These are phyloP conservation scores for Aspergillus japonicus DNA, from an alignment of 2,329 filamentous ascomycete species.

Conservation along the genomic window DNA sequence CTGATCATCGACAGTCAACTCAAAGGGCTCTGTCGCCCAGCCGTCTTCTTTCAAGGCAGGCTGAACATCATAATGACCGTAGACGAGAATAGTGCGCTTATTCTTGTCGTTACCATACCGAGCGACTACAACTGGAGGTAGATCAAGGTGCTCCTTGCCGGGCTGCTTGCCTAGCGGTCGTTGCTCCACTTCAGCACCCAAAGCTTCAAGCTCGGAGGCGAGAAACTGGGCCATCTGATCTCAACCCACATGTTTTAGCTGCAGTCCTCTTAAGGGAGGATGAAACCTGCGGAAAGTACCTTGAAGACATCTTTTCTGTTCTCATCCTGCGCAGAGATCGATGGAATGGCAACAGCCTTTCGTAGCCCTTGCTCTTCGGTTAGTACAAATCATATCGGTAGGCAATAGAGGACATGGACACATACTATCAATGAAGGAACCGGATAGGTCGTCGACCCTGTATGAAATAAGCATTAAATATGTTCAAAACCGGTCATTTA, in stretches of 20 bases:
- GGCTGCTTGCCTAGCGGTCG: conserved; percentile 88
- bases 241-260: conserved; percentile 5
- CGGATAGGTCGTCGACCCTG: conserved; percentile 71
- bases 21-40: conserved; percentile 94
- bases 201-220: conserved; percentile 72
- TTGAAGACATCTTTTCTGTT: conserved; percentile 88
- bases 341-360: conserved; percentile 93
- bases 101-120: conserved; percentile 88
- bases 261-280: background rate
- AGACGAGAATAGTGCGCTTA: conserved; percentile 94
- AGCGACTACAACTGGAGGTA: conserved; percentile 88
- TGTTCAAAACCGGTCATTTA: conserved; percentile 7
- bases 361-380: conserved; percentile 55
- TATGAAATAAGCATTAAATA: conserved; percentile 1
- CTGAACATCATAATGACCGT: conserved; percentile 98
- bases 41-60: conserved; percentile 90
- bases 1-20: conserved; percentile 81
- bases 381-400: conserved; percentile 9
- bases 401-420: conserved; percentile 12
- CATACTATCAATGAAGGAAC: conserved; percentile 78
- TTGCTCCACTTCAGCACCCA: conserved; percentile 85
- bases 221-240: conserved; percentile 85
- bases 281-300: conserved; percentile 38
- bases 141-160: conserved; percentile 81
- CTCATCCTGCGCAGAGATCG: conserved; percentile 86